phyloP scores from a whole-genome alignment of 1,139 yeast genomes.

The Cylindricascospora bacillispora region DNA sequence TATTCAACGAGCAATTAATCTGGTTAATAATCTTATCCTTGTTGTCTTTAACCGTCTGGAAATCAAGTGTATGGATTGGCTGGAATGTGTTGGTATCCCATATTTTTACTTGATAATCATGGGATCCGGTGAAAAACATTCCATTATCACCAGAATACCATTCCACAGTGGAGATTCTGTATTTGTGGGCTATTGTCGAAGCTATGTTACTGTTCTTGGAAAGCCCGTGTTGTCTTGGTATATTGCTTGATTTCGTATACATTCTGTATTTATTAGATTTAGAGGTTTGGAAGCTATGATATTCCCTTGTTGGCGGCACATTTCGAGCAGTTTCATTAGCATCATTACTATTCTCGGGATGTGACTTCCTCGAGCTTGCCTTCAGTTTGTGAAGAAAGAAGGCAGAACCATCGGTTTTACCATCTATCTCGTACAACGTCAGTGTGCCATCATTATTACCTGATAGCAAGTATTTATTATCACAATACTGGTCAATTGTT shows the following conservation, averaged over 20 bases:
- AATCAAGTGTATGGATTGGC: slow-evolving; percentile 37
- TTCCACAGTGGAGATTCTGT: slow-evolving; percentile 57
- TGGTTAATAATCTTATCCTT: neutral
- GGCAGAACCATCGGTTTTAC: no score
- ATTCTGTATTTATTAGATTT: slow-evolving; percentile 17
- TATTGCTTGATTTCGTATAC: slow-evolving; percentile 33
- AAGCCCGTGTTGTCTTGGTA: neutral
- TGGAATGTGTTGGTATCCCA: slow-evolving; percentile 66
- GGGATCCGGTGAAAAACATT: slow-evolving; percentile 70
- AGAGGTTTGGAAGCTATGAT: slow-evolving; percentile 17
- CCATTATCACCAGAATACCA: slow-evolving; percentile 95
- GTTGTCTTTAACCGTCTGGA: no score
- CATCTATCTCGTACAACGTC: neutral
- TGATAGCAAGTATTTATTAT: neutral
- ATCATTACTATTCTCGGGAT: no score
- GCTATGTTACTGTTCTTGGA: neutral
- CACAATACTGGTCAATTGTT: neutral
- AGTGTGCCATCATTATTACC: neutral
- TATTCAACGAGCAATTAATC: slow-evolving; percentile 33
- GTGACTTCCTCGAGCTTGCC: no score
- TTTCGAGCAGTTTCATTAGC: no score
- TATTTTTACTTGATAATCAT: slow-evolving; percentile 61
- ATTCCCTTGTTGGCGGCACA: no score
- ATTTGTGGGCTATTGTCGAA: slow-evolving; percentile 35
- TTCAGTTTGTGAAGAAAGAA: no score